phyloP scores from a whole-genome alignment of 768 basidiomycete genomes.

The Xerocomellus amylosporus region DNA sequence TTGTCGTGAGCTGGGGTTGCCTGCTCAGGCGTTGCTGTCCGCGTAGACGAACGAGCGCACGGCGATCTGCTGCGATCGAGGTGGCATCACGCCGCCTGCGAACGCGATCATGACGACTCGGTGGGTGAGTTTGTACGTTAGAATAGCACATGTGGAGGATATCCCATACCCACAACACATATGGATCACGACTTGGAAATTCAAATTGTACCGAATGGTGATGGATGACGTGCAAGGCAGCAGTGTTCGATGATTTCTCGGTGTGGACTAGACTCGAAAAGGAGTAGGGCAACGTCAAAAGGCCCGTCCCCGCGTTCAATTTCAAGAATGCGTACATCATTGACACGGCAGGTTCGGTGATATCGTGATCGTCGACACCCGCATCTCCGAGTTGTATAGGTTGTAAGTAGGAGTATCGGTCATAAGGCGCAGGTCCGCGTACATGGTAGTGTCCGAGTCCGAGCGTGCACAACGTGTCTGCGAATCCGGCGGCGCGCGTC shows the following conservation, averaged over 20 bases:
- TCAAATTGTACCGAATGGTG: no score
- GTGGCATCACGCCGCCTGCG: background rate
- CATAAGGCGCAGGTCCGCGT: background rate
- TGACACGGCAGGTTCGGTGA: no score
- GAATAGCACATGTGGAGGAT: background rate
- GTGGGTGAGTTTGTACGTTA: background rate
- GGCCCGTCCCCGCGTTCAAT: no score
- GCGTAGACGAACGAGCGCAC: background rate
- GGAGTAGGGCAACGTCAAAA: no score
- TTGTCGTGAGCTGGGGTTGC: constrained; percentile 29
- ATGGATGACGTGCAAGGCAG: background rate
- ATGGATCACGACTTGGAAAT: background rate
- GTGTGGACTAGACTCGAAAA: no score
- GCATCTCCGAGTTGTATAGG: no score
- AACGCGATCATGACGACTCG: background rate
- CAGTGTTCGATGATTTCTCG: background rate
- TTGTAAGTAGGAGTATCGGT: no score
- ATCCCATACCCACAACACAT: background rate
- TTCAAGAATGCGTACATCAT: no score
- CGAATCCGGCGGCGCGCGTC: background rate
- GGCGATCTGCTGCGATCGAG: background rate
- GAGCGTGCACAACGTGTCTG: background rate
- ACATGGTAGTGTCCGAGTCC: no score
- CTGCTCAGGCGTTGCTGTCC: constrained; percentile 22
- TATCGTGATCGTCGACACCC: no score